Percentiles rank a stretch among this genome's conserved stretches.
Conservation (phyloP, 2,329 filamentous ascomycete species). For the Trichoderma semiorbis region DNA sequence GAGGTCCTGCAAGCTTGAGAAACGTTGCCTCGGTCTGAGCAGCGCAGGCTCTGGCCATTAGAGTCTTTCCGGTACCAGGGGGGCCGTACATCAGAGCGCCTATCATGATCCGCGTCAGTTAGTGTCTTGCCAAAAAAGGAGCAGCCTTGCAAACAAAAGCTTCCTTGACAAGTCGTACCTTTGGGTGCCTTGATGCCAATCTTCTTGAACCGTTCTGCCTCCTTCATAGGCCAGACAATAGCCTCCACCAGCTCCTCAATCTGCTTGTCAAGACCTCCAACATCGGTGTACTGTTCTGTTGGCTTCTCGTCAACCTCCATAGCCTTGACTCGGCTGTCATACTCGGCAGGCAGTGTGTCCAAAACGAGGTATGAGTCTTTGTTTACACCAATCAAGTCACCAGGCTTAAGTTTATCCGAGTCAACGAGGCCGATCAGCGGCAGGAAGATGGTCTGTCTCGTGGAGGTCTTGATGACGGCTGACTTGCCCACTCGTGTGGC, state of each 20-base stretch:
- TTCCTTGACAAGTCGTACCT: slow-evolving; percentile 54
- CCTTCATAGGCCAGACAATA: slow-evolving; percentile 99
- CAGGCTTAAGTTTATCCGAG: slow-evolving; percentile 90
- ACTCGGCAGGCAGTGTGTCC: slow-evolving; percentile 94
- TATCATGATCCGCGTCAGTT: slow-evolving; percentile 54
- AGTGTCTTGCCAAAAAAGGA: neutral
- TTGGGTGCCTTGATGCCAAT: slow-evolving; percentile 99
- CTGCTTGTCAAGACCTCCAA: slow-evolving; percentile 96
- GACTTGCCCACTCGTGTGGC: slow-evolving; percentile 96
- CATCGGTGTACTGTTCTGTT: slow-evolving; percentile 97
- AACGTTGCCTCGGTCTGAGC: slow-evolving; percentile 98
- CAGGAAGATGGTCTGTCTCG: slow-evolving; percentile 96
- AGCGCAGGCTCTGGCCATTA: slow-evolving; percentile 90
- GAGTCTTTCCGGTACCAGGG: slow-evolving; percentile 84
- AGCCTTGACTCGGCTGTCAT: slow-evolving; percentile 97
- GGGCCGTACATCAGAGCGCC: slow-evolving; percentile 98
- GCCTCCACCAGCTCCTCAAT: slow-evolving; percentile 98
- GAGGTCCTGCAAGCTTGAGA: slow-evolving; percentile 94
- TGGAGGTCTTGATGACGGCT: slow-evolving; percentile 98
- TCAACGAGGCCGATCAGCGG: slow-evolving; percentile 96
- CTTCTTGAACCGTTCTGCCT: slow-evolving; percentile 98
- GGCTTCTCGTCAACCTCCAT: slow-evolving; percentile 99
- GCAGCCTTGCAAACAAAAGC: neutral
- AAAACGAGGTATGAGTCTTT: slow-evolving; percentile 98
- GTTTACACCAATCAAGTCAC: slow-evolving; percentile 95